A percentile compares a stretch with the other conserved stretches of the same genome.
These are phyloP conservation scores for Schizothecium vesticola DNA, from an alignment of 495 filamentous ascomycete genomes.

Conservation along the genomic window DNA sequence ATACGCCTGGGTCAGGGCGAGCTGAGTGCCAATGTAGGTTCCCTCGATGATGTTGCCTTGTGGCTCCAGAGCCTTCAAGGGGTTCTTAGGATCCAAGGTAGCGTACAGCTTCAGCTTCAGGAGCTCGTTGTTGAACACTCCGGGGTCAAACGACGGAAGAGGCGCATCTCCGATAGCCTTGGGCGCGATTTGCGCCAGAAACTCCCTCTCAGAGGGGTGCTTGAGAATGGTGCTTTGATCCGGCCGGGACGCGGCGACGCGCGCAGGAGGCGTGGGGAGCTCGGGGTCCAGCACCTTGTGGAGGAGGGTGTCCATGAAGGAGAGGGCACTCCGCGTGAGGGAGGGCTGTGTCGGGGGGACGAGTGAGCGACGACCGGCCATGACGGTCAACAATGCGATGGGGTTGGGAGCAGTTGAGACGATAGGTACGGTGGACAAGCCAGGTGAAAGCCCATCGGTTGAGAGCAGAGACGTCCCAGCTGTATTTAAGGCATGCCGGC, in stretches of 20 bases:
- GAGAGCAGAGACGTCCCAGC: background rate
- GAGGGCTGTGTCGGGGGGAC: slow-evolving; percentile 4
- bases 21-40: slow-evolving; percentile 35
- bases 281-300: slow-evolving; percentile 15
- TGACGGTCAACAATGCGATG: background rate
- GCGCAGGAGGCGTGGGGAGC: slow-evolving; percentile 17
- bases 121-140: slow-evolving; percentile 30
- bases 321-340: slow-evolving; percentile 8
- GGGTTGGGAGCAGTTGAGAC: background rate
- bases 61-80: slow-evolving; percentile 14
- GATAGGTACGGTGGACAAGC: background rate
- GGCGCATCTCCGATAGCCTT: slow-evolving; percentile 19
- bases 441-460: background rate
- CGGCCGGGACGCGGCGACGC: slow-evolving; percentile 11
- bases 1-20: slow-evolving; percentile 38
- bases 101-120: slow-evolving; percentile 26
- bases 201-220: slow-evolving; percentile 24
- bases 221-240: slow-evolving; percentile 25
- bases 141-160: slow-evolving; percentile 28
- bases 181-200: slow-evolving; percentile 20
- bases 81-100: slow-evolving; percentile 21
- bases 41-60: slow-evolving; percentile 27
- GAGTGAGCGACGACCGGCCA: slow-evolving; percentile 9
- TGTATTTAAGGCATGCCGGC: slow-evolving; percentile 1
- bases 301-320: slow-evolving; percentile 12